phyloP scores from a whole-genome alignment of 768 basidiomycete species.

The Suillus brevipes region DNA sequence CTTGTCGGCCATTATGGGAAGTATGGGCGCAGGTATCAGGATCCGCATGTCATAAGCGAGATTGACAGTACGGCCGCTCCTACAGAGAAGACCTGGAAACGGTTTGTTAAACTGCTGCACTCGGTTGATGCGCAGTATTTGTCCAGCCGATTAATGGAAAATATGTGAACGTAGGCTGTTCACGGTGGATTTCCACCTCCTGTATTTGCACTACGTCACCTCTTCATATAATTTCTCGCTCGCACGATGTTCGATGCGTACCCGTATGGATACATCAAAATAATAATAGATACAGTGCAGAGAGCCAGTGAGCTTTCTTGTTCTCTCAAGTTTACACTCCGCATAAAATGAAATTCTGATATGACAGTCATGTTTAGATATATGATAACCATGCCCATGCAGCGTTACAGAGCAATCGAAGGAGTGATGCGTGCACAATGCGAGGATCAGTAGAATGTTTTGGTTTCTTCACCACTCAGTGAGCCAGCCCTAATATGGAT shows the following conservation, averaged over 20 bases:
- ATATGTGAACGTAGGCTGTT: neutral
- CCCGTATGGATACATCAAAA: neutral
- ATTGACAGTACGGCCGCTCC: slow-evolving; percentile 46
- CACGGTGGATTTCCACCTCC: neutral
- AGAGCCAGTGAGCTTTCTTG: too few species aligned
- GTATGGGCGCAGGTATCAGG: slow-evolving; percentile 47
- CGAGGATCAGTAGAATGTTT: too few species aligned
- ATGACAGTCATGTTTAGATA: too few species aligned
- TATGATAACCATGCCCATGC: too few species aligned
- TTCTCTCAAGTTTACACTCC: too few species aligned
- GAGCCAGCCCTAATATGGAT: too few species aligned
- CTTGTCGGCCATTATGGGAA: slow-evolving; percentile 60
- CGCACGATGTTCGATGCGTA: neutral
- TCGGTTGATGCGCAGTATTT: slow-evolving; percentile 40
- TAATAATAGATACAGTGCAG: neutral
- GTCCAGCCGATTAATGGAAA: neutral
- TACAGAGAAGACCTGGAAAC: slow-evolving; percentile 47
- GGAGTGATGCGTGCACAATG: too few species aligned
- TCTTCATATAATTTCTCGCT: neutral
- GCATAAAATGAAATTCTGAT: too few species aligned
- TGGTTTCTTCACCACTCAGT: too few species aligned
- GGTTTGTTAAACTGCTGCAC: slow-evolving; percentile 48
- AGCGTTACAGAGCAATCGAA: too few species aligned
- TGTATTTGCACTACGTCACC: neutral
- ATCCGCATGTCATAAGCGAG: slow-evolving; percentile 50